phyloP scores from a whole-genome alignment of 768 basidiomycete species.

The Imleria badia region DNA sequence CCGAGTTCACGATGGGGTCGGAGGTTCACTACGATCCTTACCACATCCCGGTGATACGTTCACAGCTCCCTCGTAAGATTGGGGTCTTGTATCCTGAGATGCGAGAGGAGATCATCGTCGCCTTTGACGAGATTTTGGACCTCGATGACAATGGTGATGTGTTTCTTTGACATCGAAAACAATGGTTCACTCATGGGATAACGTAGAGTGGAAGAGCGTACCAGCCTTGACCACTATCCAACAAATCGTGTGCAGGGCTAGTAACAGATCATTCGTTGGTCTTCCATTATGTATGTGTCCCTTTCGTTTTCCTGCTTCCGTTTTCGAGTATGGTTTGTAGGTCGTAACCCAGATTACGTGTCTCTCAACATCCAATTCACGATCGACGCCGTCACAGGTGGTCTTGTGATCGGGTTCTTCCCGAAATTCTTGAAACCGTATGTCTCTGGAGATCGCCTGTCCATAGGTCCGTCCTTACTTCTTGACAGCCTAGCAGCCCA shows the following conservation, averaged over 20 bases:
- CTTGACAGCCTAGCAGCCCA: constrained; percentile 17
- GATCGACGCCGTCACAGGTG: constrained; percentile 23
- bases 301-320: neutral
- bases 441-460: neutral
- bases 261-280: constrained; percentile 49
- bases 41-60: constrained; percentile 27
- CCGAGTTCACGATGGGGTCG: constrained; percentile 36
- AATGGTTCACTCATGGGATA: neutral
- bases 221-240: too few species aligned
- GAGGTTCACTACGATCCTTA: constrained; percentile 29
- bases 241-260: constrained; percentile 39
- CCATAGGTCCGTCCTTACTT: neutral
- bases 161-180: neutral
- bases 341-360: too few species aligned
- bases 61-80: constrained; percentile 38
- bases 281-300: constrained; percentile 40
- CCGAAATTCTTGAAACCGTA: constrained; percentile 37
- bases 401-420: constrained; percentile 23
- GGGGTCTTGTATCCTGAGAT: constrained; percentile 38
- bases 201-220: constrained; percentile 40
- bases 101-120: constrained; percentile 41
- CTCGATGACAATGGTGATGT: constrained; percentile 11
- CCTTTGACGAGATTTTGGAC: constrained; percentile 40
- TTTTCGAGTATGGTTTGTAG: too few species aligned
- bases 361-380: too few species aligned